Conservation (phyloP, 2,329 filamentous ascomycete species). For the Alternaria alternata region DNA sequence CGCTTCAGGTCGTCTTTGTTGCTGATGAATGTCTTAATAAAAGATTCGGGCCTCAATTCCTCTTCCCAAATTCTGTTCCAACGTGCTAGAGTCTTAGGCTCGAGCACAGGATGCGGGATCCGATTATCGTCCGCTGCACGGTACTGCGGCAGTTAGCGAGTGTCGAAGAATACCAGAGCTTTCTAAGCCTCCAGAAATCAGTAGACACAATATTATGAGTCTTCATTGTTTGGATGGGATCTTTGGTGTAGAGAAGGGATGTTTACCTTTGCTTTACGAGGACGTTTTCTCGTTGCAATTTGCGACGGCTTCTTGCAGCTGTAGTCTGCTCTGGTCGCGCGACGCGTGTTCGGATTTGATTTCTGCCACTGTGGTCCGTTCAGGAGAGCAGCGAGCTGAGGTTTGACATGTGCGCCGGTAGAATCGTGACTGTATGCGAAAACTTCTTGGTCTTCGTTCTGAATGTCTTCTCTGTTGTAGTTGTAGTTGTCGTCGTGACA, state of each 20-base stretch:
- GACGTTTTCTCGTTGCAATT: background rate
- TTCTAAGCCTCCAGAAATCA: background rate
- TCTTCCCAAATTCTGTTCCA: conserved; percentile 12
- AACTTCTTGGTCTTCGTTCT: conserved; percentile 1
- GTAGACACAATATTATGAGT: background rate
- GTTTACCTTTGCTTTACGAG: conserved; percentile 1
- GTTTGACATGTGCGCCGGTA: background rate
- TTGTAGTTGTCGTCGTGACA: conserved; percentile 10
- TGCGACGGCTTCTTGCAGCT: background rate
- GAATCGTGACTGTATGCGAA: background rate
- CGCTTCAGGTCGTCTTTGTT: conserved; percentile 21
- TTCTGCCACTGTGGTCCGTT: conserved; percentile 16
- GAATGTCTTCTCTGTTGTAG: conserved; percentile 14
- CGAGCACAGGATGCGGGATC: background rate
- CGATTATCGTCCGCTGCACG: background rate
- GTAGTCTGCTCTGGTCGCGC: conserved; percentile 16
- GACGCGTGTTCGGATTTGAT: conserved; percentile 5
- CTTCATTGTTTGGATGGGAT: too few species aligned
- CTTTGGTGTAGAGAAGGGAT: background rate
- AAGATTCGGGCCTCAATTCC: conserved; percentile 11
- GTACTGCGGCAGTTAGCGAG: conserved; percentile 10
- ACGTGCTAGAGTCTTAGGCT: background rate
- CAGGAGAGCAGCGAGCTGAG: background rate
- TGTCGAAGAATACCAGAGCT: conserved; percentile 1
- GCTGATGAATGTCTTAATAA: conserved; percentile 20